Evolutionary conservation across 306 rosid species (phyloP).

Genomic region (Luffa acutangula): DNA sequence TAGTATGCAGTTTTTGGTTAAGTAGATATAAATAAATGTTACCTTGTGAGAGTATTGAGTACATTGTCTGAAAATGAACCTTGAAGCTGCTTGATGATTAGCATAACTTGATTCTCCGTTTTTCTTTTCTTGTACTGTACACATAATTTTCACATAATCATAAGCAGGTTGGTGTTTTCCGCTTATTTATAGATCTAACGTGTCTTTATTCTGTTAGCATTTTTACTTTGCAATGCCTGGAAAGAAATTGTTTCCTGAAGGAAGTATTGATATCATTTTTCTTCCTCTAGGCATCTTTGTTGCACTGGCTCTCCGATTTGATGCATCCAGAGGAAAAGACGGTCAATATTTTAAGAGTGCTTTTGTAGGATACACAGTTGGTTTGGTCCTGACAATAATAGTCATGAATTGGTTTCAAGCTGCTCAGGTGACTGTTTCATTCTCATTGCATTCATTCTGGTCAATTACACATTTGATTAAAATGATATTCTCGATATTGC

Average conservation of each 20-base stretch:
- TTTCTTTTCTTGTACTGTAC: background rate
- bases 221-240: background rate
- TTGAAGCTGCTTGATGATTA: background rate
- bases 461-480: background rate
- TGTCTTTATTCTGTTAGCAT: background rate
- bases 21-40: background rate
- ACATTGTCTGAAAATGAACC: background rate
- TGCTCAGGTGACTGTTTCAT: constrained; percentile 65
- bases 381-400: constrained; percentile 78
- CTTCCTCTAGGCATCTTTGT: constrained; percentile 75
- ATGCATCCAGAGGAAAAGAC: constrained; percentile 74
- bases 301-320: constrained; percentile 93
- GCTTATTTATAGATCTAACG: background rate
- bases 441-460: background rate
- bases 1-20: background rate
- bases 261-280: background rate
- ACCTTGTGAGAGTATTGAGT: background rate
- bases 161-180: background rate
- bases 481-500: background rate
- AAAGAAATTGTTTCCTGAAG: background rate
- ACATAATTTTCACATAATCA: background rate
- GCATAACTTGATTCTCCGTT: background rate
- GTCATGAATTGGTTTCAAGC: constrained; percentile 99
- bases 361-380: constrained; percentile 68
- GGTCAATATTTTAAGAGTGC: constrained; percentile 92